Evolutionary conservation across 805 yeast species (phyloP).

Genomic region (Suhomyces xylopsoci): DNA sequence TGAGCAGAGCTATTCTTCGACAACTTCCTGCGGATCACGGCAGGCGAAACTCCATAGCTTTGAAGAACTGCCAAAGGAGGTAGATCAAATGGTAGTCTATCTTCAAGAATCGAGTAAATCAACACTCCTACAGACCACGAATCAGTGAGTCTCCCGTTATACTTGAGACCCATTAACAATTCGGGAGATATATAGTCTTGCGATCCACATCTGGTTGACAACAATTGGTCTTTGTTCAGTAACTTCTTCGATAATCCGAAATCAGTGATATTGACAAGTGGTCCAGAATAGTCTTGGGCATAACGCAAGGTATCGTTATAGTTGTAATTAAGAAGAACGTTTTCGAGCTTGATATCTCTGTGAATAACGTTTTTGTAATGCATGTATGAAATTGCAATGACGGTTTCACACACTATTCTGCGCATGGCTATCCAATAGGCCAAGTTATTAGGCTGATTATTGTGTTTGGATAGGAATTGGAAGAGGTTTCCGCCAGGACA

Average conservation of each 20-base stretch:
- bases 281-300: conserved; percentile 11
- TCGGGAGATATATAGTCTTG: conserved; percentile 98
- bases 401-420: conserved; percentile 67
- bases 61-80: conserved; percentile 49
- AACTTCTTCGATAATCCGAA: conserved; percentile 82
- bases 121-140: conserved; percentile 95
- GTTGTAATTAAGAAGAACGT: conserved; percentile 50
- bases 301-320: conserved; percentile 16
- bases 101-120: conserved; percentile 79
- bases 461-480: conserved; percentile 47
- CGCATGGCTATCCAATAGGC: conserved; percentile 50
- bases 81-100: conserved; percentile 87
- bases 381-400: conserved; percentile 65
- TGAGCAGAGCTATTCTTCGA: conserved; percentile 65
- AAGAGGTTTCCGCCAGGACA: conserved; percentile 85
- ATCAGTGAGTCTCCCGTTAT: conserved; percentile 89
- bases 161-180: conserved; percentile 80
- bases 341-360: conserved; percentile 89
- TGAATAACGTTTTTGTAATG: conserved; percentile 74
- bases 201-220: conserved; percentile 91
- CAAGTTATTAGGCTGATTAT: conserved; percentile 26
- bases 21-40: conserved; percentile 42
- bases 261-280: conserved; percentile 69
- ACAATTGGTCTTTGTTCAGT: conserved; percentile 54
- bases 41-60: conserved; percentile 33